These are phyloP conservation scores for Breynia disticha DNA, from an alignment of 441 rosid genomes.

Conservation along the genomic window DNA sequence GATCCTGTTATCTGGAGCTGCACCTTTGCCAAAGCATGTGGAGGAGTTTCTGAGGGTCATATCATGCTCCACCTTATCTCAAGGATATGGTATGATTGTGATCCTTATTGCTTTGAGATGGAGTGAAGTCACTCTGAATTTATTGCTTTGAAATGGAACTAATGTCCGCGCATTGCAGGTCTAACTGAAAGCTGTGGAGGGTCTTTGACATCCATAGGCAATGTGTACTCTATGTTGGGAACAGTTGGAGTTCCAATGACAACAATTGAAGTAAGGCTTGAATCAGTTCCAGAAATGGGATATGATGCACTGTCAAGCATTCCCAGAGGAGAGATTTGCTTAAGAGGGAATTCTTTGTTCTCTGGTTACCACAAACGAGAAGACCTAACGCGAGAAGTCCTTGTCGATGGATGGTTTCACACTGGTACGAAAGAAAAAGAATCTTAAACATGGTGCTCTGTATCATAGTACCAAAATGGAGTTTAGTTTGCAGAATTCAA, in stretches of 20 bases:
- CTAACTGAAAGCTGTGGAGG: constrained; percentile 90
- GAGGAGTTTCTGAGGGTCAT: constrained; percentile 83
- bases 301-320: constrained; percentile 61
- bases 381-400: constrained; percentile 72
- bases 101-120: too few relatives aligned
- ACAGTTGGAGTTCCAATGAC: constrained; percentile 89
- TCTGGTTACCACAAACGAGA: constrained; percentile 80
- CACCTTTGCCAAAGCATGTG: constrained; percentile 79
- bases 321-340: constrained; percentile 74
- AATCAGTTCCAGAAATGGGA: constrained; percentile 87
- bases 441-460: too few relatives aligned
- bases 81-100: constrained; percentile 69
- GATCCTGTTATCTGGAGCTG: constrained; percentile 80
- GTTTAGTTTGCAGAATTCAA: too few relatives aligned
- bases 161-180: constrained; percentile 31
- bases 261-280: constrained; percentile 85
- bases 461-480: too few relatives aligned
- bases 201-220: constrained; percentile 62
- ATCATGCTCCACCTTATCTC: constrained; percentile 65
- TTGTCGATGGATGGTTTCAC: constrained; percentile 86
- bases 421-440: constrained; percentile 42
- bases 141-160: not conserved
- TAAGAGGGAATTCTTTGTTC: constrained; percentile 66
- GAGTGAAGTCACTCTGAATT: not conserved
- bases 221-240: constrained; percentile 74